Percentiles rank a stretch among this genome's conserved stretches.
Evolutionary conservation across 164 flowering plant genomes (phyloP).

Genomic region (Euptelea pleiosperma): DNA sequence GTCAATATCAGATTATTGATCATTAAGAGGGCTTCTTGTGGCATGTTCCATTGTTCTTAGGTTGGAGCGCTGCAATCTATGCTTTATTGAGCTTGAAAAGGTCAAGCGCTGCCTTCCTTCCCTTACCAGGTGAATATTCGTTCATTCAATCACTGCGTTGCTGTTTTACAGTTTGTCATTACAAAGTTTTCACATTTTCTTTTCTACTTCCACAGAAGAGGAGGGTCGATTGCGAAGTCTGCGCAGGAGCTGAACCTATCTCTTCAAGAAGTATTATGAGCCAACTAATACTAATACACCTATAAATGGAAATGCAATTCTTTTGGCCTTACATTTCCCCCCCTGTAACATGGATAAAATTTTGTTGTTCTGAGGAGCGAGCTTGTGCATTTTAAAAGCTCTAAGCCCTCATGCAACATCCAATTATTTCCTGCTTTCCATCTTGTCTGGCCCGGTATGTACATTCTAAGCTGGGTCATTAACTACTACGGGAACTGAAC

Average conservation of each 20-base stretch:
- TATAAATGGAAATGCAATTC: conserved; percentile 15
- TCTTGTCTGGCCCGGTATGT: conserved; percentile 16
- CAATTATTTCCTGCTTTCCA: not conserved
- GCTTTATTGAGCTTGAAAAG: conserved; percentile 83
- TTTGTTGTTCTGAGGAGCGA: conserved; percentile 9
- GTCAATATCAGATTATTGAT: not conserved
- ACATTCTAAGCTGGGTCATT: conserved; percentile 15
- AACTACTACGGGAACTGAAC: conserved; percentile 3
- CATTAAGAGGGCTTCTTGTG: not conserved
- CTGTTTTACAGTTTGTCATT: not conserved
- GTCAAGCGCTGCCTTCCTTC: conserved; percentile 60
- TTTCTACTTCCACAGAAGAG: conserved; percentile 48
- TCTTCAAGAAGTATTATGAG: conserved; percentile 52
- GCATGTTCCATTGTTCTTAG: conserved; percentile 31
- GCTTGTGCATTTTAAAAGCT: conserved; percentile 3
- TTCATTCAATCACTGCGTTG: not conserved
- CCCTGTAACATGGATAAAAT: conserved; percentile 5
- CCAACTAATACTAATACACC: conserved; percentile 7
- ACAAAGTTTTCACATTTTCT: too few relatives aligned
- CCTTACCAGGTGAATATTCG: conserved; percentile 53
- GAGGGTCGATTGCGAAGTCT: conserved; percentile 74
- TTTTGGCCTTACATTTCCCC: conserved; percentile 7
- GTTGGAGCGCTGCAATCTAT: conserved; percentile 82
- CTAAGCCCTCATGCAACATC: conserved; percentile 2
- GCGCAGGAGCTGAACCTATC: conserved; percentile 69